phyloP scores from a whole-genome alignment of 495 filamentous ascomycete genomes.

The Trichoderma reesei region DNA sequence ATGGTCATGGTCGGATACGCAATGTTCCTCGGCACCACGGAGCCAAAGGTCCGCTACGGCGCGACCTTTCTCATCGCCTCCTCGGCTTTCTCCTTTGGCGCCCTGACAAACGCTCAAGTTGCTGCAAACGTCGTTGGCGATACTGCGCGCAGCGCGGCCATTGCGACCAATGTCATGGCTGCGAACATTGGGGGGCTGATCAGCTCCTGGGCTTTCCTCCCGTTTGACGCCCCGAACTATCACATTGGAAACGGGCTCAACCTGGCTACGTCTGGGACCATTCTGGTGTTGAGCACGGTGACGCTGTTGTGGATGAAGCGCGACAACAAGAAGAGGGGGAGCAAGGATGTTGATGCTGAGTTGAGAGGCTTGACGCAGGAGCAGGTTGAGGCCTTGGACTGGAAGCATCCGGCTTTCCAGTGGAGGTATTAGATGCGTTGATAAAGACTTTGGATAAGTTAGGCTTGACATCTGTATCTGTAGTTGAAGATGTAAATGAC shows the following conservation, averaged over 20 bases:
- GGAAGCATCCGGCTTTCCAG: slow-evolving; percentile 61
- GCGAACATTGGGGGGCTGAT: slow-evolving; percentile 65
- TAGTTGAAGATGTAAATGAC: too few relatives aligned
- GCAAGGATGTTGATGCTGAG: slow-evolving; percentile 42
- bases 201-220: slow-evolving; percentile 60
- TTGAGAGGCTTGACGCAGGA: slow-evolving; percentile 43
- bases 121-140: slow-evolving; percentile 64
- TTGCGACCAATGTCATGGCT: slow-evolving; percentile 59
- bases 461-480: too few relatives aligned
- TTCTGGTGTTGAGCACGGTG: slow-evolving; percentile 36
- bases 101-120: slow-evolving; percentile 55
- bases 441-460: too few relatives aligned
- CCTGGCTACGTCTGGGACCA: slow-evolving; percentile 47
- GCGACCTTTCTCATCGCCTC: slow-evolving; percentile 59
- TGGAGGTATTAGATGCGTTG: slow-evolving; percentile 37
- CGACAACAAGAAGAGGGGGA: slow-evolving; percentile 51
- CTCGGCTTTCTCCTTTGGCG: slow-evolving; percentile 58
- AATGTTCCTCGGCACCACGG: slow-evolving; percentile 54
- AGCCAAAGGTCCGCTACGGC: slow-evolving; percentile 51
- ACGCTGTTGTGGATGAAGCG: slow-evolving; percentile 51
- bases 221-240: slow-evolving; percentile 56
- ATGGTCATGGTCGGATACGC: slow-evolving; percentile 60
- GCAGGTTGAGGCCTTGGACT: slow-evolving; percentile 59
- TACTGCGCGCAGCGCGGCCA: slow-evolving; percentile 55
- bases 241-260: slow-evolving; percentile 67